Conservation (phyloP, 345 rosid species). For the Populus alba region DNA sequence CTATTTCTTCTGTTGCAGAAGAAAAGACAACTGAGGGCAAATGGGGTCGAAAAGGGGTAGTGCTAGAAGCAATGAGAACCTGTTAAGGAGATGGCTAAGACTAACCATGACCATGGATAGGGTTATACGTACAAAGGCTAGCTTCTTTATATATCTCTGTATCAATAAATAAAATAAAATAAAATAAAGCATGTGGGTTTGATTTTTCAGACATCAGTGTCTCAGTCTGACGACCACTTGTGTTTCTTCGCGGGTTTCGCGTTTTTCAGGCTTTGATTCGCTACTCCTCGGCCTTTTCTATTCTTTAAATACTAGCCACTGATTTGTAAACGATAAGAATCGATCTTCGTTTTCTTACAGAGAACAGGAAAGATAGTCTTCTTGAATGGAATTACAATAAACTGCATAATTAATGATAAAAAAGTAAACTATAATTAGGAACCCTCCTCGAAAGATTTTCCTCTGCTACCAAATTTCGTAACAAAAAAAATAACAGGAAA, state of each 20-base stretch:
- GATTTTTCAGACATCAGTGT: not conserved
- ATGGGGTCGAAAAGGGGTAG: not conserved
- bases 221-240: conserved; percentile 7
- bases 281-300: not conserved
- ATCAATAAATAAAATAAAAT: not conserved
- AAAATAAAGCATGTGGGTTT: not conserved
- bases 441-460: no score
- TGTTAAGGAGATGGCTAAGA: not conserved
- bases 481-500: no score
- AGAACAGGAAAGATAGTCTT: no score
- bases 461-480: no score
- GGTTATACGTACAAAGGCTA: not conserved
- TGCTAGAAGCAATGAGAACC: not conserved
- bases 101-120: not conserved
- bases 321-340: no score
- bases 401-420: no score
- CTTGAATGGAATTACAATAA: no score
- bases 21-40: conserved; percentile 24
- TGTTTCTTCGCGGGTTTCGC: conserved; percentile 4
- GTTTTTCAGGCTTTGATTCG: not conserved
- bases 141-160: not conserved
- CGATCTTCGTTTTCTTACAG: no score
- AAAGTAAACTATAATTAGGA: no score
- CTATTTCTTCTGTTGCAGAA: conserved; percentile 20
- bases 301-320: not conserved